phyloP scores from a whole-genome alignment of 169 alveolate genomes.

The Eimeria nieschulzi region DNA sequence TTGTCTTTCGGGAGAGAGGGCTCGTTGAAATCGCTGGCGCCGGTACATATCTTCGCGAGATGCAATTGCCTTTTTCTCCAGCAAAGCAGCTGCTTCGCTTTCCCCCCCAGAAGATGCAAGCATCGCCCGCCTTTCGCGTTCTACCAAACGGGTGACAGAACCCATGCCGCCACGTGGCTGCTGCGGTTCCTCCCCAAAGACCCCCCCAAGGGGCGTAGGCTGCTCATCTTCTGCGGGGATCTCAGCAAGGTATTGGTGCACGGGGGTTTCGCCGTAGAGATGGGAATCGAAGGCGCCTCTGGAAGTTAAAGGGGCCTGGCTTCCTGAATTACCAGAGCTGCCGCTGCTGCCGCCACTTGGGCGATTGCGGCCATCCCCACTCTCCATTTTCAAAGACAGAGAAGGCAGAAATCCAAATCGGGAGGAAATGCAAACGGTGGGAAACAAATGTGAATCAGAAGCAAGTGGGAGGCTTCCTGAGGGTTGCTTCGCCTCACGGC shows the following conservation, averaged over 20 bases:
- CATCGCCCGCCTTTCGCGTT: slow-evolving; percentile 20
- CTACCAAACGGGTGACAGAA: slow-evolving; percentile 15
- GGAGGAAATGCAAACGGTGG: too few species aligned
- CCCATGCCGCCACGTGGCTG: slow-evolving; percentile 42
- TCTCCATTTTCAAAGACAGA: slow-evolving; percentile 24
- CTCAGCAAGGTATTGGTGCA: slow-evolving; percentile 68
- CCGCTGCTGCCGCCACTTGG: slow-evolving; percentile 17
- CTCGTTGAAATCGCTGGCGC: slow-evolving; percentile 69
- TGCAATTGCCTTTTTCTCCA: slow-evolving; percentile 69
- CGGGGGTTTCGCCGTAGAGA: slow-evolving; percentile 74
- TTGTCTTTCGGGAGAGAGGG: slow-evolving; percentile 87
- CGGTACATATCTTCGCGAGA: slow-evolving; percentile 74
- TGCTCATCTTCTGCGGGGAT: slow-evolving; percentile 71
- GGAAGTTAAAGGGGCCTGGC: slow-evolving; percentile 47
- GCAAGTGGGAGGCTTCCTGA: too few species aligned
- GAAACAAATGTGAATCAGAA: too few species aligned
- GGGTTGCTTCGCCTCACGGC: too few species aligned
- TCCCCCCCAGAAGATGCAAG: slow-evolving; percentile 6
- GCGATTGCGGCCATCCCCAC: slow-evolving; percentile 60
- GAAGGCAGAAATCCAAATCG: too few species aligned
- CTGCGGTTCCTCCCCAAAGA: slow-evolving; percentile 17
- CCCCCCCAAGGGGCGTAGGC: slow-evolving; percentile 48
- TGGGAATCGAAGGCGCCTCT: slow-evolving; percentile 71
- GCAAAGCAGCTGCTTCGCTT: slow-evolving; percentile 9
- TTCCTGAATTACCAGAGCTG: slow-evolving; percentile 28